phyloP scores from a whole-genome alignment of 2,329 filamentous ascomycete genomes.

The Epichloe sylvatica region DNA sequence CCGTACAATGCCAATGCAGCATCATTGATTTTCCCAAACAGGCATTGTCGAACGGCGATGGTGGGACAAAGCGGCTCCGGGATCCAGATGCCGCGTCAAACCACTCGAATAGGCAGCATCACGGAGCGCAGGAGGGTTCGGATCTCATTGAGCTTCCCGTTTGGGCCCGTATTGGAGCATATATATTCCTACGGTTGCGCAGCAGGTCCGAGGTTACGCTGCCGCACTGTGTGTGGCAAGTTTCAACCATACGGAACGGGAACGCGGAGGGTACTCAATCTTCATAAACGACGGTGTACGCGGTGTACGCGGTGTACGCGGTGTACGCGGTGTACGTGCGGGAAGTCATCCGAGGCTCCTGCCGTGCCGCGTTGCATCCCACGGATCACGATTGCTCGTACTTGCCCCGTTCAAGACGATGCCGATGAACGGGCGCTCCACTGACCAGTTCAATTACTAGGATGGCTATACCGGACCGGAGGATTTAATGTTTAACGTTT shows the following conservation, averaged over 20 bases:
- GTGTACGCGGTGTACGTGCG: not conserved
- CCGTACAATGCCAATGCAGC: not conserved
- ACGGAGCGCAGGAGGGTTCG: not conserved
- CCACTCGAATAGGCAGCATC: not conserved
- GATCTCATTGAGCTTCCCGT: not conserved
- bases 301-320: too few species aligned
- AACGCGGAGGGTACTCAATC: too few species aligned
- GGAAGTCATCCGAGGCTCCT: not conserved
- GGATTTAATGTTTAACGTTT: too few species aligned
- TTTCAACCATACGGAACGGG: too few species aligned
- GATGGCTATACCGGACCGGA: too few species aligned
- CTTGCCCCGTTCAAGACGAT: not conserved
- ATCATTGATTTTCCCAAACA: not conserved
- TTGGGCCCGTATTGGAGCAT: not conserved
- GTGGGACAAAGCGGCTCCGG: not conserved
- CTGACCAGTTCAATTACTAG: too few species aligned
- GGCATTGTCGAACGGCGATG: not conserved
- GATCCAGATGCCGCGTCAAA: not conserved
- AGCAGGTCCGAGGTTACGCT: too few species aligned
- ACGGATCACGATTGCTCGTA: not conserved
- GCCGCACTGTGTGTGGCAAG: too few species aligned
- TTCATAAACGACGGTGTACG: too few species aligned
- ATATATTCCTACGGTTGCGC: too few species aligned
- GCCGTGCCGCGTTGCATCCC: not conserved
- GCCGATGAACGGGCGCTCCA: too few species aligned